These are phyloP conservation scores for Penicillium italicum DNA, from an alignment of 2,329 filamentous ascomycete species.

Conservation along the genomic window DNA sequence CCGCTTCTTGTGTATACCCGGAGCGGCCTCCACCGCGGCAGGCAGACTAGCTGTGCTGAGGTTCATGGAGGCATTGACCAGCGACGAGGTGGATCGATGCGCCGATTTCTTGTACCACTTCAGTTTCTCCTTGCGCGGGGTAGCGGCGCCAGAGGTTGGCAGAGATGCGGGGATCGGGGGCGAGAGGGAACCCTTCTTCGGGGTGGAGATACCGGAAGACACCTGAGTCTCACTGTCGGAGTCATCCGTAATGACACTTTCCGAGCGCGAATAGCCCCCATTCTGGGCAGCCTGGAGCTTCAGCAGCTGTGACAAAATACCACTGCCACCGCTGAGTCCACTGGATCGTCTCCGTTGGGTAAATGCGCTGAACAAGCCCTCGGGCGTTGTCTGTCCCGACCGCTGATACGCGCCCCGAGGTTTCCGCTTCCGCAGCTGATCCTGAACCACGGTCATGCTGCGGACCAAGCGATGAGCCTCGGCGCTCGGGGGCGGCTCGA, in stretches of 20 bases:
- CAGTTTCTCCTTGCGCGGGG: slow-evolving; percentile 38
- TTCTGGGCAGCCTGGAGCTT: slow-evolving; percentile 61
- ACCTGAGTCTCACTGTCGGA: slow-evolving; percentile 30
- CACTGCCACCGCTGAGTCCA: slow-evolving; percentile 37
- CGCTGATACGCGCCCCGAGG: slow-evolving; percentile 33
- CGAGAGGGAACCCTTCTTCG: slow-evolving; percentile 23
- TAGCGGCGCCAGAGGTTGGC: slow-evolving; percentile 29
- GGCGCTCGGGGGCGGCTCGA: slow-evolving; percentile 27
- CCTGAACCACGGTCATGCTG: slow-evolving; percentile 30
- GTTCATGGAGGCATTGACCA: slow-evolving; percentile 39
- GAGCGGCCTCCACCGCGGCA: slow-evolving; percentile 23
- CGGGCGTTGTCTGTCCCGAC: slow-evolving; percentile 33
- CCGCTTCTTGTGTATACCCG: slow-evolving; percentile 4
- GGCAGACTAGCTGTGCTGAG: slow-evolving; percentile 34
- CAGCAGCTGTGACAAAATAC: slow-evolving; percentile 68
- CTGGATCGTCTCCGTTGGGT: slow-evolving; percentile 25
- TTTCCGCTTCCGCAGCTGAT: slow-evolving; percentile 25
- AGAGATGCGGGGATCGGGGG: slow-evolving; percentile 19
- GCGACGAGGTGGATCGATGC: slow-evolving; percentile 38
- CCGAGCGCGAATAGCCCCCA: slow-evolving; percentile 27
- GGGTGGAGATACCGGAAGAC: slow-evolving; percentile 30
- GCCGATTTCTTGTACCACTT: slow-evolving; percentile 44
- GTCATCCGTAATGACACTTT: slow-evolving; percentile 31
- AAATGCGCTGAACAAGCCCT: slow-evolving; percentile 25
- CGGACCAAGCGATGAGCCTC: slow-evolving; percentile 41